Evolutionary conservation across 495 filamentous ascomycete species (phyloP).

Genomic region (Cenococcum geophilum): DNA sequence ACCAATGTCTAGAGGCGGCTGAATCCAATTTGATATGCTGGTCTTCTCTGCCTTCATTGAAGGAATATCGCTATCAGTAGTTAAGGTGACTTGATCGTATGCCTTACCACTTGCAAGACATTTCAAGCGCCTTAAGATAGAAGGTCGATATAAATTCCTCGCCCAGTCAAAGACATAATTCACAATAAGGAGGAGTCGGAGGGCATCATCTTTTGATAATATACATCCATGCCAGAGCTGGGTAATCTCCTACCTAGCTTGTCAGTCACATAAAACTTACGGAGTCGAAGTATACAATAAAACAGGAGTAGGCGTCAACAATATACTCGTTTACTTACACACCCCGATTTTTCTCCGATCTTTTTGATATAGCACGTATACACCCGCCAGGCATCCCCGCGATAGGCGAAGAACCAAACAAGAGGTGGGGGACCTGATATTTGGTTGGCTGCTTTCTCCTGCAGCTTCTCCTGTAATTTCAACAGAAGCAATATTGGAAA

Average conservation of each 20-base stretch:
- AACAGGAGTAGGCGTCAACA: too few species aligned
- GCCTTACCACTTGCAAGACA: too few species aligned
- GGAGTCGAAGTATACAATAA: too few species aligned
- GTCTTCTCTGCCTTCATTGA: too few species aligned
- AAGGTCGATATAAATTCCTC: constrained; percentile 3
- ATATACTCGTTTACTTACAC: too few species aligned
- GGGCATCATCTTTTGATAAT: neutral
- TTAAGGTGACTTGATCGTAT: too few species aligned
- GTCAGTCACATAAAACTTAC: too few species aligned
- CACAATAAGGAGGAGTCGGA: constrained; percentile 15
- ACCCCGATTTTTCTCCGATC: neutral
- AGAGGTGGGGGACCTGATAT: constrained; percentile 10
- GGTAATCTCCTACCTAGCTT: constrained; percentile 4
- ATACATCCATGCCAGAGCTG: constrained; percentile 14
- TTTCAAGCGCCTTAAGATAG: constrained; percentile 7
- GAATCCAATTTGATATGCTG: too few species aligned
- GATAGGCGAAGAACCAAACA: constrained; percentile 16
- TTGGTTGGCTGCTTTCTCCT: constrained; percentile 1
- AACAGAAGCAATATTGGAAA: constrained; percentile 16
- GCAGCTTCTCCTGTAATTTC: constrained; percentile 13
- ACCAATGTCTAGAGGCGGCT: too few species aligned
- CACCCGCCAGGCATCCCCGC: constrained; percentile 15
- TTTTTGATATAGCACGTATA: constrained; percentile 8
- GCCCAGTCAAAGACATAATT: constrained; percentile 17
- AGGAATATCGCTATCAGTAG: too few species aligned